Evolutionary conservation across 2,329 filamentous ascomycete species (phyloP), one percentile per base, ranked within the genome.

Genomic region (Aschersonia sp.): DNA sequence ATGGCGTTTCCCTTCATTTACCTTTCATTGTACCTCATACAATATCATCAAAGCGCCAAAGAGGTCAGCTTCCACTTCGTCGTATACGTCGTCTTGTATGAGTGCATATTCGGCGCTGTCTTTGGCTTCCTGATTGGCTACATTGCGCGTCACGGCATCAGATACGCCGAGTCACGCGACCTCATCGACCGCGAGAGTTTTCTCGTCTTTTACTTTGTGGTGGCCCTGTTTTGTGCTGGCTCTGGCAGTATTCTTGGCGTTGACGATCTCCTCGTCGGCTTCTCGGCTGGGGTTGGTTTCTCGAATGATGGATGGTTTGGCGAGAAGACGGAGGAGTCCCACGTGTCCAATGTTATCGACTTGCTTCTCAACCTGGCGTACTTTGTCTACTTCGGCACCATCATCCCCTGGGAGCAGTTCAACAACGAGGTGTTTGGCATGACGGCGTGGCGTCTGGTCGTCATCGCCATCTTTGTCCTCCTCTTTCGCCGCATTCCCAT

Each of bases 1-100:
- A 98, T 98, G 92, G 92, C 92, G 1, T 98, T 98, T 60, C 92
- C 92, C 0, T 98, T 98, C 64, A 79, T 98, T 58, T 98, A 98
- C 62, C 74, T 98, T 32, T 83, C 86, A 1, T 71, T 96, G 32
- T 97, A 96, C 64, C 76, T 97, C 44, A 86, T 97, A 54, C 79
- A 84, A 54, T 95, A 90, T 62, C 72, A 83, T 52, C 79, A 79
- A 31, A 64, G 84, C 55, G 79, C 84, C 5, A 66, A 68, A 44
- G 65, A 85, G 47, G 85, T 94, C 42, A 77, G 82, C 12, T 83
- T 83, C 52, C 80, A 97, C 66, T 98, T 89, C 83, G 78, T 97
- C 57, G 86, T 89, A 59, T 80, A 83, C 57, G 94, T 87, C 35
- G 78, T 98, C 52, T 72, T 98, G 1, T 98, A 98, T 67, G 92